A percentile compares a stretch with the other conserved stretches of the same genome.
phyloP scores from a whole-genome alignment of 2,329 filamentous ascomycete genomes.

The Rosellinia necatrix region DNA sequence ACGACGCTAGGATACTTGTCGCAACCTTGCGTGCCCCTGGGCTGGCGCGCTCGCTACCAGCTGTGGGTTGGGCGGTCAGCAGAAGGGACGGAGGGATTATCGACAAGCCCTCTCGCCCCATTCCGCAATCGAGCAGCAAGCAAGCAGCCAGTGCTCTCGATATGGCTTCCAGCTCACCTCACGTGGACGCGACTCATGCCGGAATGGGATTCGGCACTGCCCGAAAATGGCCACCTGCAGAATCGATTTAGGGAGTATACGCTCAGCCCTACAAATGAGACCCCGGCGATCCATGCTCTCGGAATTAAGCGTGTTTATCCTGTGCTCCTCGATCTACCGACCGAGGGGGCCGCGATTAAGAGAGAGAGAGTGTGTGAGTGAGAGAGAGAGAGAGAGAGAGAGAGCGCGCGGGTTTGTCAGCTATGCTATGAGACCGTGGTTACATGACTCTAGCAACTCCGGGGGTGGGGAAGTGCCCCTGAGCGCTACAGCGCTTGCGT shows the following conservation, averaged over 20 bases:
- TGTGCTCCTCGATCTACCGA: background rate
- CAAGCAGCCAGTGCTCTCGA: too few species aligned
- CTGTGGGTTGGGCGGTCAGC: slow-evolving; percentile 19
- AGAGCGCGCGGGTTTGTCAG: too few species aligned
- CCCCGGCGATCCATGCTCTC: slow-evolving; percentile 22
- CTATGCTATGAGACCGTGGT: too few species aligned
- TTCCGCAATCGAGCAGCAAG: slow-evolving; percentile 5
- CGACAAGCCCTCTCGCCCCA: slow-evolving; percentile 7
- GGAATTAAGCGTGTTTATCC: slow-evolving; percentile 7
- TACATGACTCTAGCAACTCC: too few species aligned
- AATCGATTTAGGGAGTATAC: slow-evolving; percentile 32
- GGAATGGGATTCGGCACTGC: slow-evolving; percentile 30
- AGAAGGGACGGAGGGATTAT: background rate
- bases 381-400: too few species aligned
- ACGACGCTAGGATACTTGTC: slow-evolving; percentile 28
- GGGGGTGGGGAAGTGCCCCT: too few species aligned
- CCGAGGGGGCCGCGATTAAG: background rate
- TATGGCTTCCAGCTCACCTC: slow-evolving; percentile 35
- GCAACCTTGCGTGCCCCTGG: slow-evolving; percentile 9
- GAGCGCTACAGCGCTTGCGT: too few species aligned
- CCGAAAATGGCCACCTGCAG: slow-evolving; percentile 37
- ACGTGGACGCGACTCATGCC: slow-evolving; percentile 31
- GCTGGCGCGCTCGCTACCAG: slow-evolving; percentile 5
- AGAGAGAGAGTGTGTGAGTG: too few species aligned
- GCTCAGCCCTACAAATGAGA: slow-evolving; percentile 30